Evolutionary conservation across 1,139 yeast species (phyloP).

Genomic region (Lodderomyces parapsilosis): DNA sequence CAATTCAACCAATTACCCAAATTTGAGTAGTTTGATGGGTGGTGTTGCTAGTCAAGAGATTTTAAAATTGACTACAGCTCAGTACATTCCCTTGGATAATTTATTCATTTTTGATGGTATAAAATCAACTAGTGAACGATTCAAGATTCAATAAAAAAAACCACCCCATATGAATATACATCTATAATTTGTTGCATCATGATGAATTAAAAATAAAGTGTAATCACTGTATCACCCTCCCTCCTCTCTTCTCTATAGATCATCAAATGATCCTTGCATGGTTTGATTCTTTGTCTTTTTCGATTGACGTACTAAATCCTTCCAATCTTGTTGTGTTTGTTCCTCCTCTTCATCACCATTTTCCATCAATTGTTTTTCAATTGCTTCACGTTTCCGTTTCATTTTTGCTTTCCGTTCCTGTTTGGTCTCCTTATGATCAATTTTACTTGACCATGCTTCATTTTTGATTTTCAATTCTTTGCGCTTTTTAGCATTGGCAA

Average conservation of each 20-base stretch:
- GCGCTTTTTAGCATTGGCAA: slow-evolving; percentile 47
- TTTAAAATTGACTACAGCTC: slow-evolving; percentile 62
- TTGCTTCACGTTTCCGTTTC: slow-evolving; percentile 62
- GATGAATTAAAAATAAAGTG: too few species aligned
- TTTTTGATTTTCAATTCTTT: slow-evolving; percentile 53
- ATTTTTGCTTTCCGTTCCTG: slow-evolving; percentile 62
- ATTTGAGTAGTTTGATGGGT: slow-evolving; percentile 53
- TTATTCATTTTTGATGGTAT: slow-evolving; percentile 69
- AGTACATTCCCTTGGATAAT: slow-evolving; percentile 72
- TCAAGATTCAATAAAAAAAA: slow-evolving; percentile 38
- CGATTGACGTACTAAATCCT: slow-evolving; percentile 66
- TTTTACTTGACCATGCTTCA: slow-evolving; percentile 78
- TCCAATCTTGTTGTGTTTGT: slow-evolving; percentile 78
- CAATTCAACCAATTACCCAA: slow-evolving; percentile 32
- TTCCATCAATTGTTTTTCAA: slow-evolving; percentile 54
- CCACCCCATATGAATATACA: neutral
- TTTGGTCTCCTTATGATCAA: slow-evolving; percentile 61
- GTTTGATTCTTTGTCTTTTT: slow-evolving; percentile 50
- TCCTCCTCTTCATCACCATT: slow-evolving; percentile 49
- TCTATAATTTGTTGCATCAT: neutral
- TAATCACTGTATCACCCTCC: neutral
- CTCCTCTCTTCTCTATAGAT: slow-evolving; percentile 39
- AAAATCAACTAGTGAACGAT: slow-evolving; percentile 48
- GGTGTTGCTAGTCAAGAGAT: slow-evolving; percentile 81
- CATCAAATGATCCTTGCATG: slow-evolving; percentile 69